A percentile compares a stretch with the other conserved stretches of the same genome.
These are phyloP conservation scores for Didymella glomerata DNA, from an alignment of 2,329 filamentous ascomycete species.

Conservation along the genomic window DNA sequence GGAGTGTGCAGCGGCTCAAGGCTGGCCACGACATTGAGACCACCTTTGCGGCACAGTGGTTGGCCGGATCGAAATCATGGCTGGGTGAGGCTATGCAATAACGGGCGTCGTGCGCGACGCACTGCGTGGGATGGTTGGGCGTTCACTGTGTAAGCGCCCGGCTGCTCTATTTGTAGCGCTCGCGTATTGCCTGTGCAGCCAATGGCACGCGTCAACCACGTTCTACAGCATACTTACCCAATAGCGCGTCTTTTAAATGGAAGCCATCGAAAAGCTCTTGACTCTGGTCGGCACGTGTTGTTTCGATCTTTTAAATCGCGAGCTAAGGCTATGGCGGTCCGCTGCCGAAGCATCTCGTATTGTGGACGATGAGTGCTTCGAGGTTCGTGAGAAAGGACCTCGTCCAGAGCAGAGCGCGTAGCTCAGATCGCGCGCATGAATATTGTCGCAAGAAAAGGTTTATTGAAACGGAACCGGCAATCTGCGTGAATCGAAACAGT, in stretches of 20 bases:
- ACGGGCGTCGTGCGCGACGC: conserved; percentile 36
- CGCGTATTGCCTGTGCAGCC: conserved; percentile 30
- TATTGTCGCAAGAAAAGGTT: background rate
- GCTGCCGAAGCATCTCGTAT: conserved; percentile 13
- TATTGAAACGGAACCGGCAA: background rate
- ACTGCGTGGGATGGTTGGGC: conserved; percentile 43
- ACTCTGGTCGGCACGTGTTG: conserved; percentile 15
- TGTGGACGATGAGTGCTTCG: conserved; percentile 11
- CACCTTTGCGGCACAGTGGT: conserved; percentile 32
- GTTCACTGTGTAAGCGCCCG: conserved; percentile 45
- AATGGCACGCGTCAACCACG: conserved; percentile 33
- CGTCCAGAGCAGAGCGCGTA: background rate
- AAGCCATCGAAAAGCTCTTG: conserved; percentile 4
- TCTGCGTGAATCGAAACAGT: conserved; percentile 23
- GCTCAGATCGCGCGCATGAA: background rate
- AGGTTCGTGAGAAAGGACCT: background rate
- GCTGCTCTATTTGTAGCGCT: conserved; percentile 43
- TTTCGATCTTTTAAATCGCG: conserved; percentile 6
- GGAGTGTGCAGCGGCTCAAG: conserved; percentile 46
- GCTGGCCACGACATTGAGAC: conserved; percentile 48
- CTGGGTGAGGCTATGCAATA: conserved; percentile 23
- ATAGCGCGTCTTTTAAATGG: conserved; percentile 29
- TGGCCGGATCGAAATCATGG: conserved; percentile 32
- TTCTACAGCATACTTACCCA: conserved; percentile 42
- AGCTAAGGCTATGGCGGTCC: conserved; percentile 19